Percentiles rank a stretch among this genome's conserved stretches.
Evolutionary conservation across 78 protist species (phyloP).

Genomic region (Andalucia godoyi): DNA sequence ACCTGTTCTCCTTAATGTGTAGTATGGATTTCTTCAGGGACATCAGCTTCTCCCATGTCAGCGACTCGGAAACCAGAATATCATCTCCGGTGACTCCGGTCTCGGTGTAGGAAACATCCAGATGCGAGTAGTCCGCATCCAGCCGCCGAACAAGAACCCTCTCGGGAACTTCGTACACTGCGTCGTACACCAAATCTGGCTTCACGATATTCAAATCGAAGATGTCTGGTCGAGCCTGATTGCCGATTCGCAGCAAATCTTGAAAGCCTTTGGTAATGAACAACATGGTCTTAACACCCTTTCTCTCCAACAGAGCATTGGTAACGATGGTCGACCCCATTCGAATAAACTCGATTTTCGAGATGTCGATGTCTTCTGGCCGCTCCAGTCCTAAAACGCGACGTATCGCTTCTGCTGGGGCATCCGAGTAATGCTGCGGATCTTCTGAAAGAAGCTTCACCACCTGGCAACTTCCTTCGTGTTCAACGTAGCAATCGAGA

Average conservation of each 20-base stretch:
- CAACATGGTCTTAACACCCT: conserved; percentile 64
- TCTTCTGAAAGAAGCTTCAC: conserved; percentile 79
- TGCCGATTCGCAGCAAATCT: conserved; percentile 76
- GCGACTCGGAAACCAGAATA: no score
- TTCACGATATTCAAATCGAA: conserved; percentile 56
- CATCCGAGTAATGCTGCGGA: conserved; percentile 76
- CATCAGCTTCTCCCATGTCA: no score
- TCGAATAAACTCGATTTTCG: conserved; percentile 44
- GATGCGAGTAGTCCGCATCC: no score
- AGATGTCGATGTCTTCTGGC: conserved; percentile 18
- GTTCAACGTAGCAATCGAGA: conserved; percentile 58
- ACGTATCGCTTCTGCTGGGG: conserved; percentile 90
- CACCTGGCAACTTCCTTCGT: neutral
- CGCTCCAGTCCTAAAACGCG: conserved; percentile 33
- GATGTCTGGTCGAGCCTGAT: conserved; percentile 76
- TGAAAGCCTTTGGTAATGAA: conserved; percentile 62
- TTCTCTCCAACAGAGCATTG: conserved; percentile 89
- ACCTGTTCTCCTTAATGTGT: neutral
- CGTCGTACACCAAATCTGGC: conserved; percentile 54
- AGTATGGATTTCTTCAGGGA: no score
- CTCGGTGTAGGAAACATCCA: no score
- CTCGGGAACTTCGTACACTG: conserved; percentile 62
- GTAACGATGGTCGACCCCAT: conserved; percentile 98
- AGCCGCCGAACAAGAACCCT: no score
- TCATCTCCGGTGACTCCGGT: no score